phyloP scores from a whole-genome alignment of 2,329 filamentous ascomycete genomes.

The Clarireedia hainanense region DNA sequence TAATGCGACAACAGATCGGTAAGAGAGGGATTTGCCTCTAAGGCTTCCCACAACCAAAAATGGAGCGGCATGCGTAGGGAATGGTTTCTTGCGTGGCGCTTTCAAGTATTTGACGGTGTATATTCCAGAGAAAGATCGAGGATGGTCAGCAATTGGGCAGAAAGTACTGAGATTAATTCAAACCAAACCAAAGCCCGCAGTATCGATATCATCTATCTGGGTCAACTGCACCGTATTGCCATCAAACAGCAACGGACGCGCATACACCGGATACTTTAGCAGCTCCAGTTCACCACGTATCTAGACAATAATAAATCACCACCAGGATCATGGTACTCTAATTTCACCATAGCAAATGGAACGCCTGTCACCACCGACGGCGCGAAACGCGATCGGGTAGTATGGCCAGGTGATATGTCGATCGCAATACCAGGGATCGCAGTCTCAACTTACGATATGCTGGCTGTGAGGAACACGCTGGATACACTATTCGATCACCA shows the following conservation, averaged over 20 bases:
- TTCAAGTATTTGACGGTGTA: slow-evolving; percentile 36
- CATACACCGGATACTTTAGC: slow-evolving; percentile 46
- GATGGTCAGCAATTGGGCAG: slow-evolving; percentile 16
- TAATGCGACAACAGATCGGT: slow-evolving; percentile 30
- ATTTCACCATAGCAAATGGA: slow-evolving; percentile 16
- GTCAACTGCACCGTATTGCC: slow-evolving; percentile 36
- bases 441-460: slow-evolving; percentile 45
- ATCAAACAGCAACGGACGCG: slow-evolving; percentile 39
- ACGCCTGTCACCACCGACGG: slow-evolving; percentile 38
- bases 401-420: slow-evolving; percentile 57
- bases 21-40: slow-evolving; percentile 29
- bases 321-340: not conserved
- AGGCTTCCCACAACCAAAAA: slow-evolving; percentile 25
- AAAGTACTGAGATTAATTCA: slow-evolving; percentile 12
- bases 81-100: slow-evolving; percentile 31
- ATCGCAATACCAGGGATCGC: slow-evolving; percentile 47
- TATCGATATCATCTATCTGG: slow-evolving; percentile 31
- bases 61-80: slow-evolving; percentile 30
- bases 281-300: slow-evolving; percentile 36
- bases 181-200: slow-evolving; percentile 19
- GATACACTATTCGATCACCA: slow-evolving; percentile 33
- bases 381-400: slow-evolving; percentile 49
- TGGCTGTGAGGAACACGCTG: slow-evolving; percentile 40
- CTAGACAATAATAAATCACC: not conserved
- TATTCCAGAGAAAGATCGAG: slow-evolving; percentile 20